Conservation (phyloP, 805 yeast species). For the Saccharomyces mikatae region DNA sequence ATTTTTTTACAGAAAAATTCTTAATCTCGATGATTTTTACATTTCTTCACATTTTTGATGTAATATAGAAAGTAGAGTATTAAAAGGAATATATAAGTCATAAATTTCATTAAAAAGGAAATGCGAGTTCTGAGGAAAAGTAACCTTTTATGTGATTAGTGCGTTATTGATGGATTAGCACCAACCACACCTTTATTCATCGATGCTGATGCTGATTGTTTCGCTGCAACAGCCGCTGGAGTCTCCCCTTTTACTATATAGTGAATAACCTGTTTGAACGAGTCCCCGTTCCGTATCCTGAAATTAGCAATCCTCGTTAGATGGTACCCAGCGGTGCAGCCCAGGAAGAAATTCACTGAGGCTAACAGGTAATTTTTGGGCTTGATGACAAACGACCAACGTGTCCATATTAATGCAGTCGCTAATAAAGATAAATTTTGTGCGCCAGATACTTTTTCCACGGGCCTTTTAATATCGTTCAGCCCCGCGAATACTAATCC, state of each 20-base stretch:
- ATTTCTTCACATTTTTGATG: not conserved
- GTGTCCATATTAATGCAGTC: conserved; percentile 94
- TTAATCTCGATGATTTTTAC: not conserved
- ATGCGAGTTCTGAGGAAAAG: not conserved
- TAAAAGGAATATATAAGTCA: not conserved
- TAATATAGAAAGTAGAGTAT: not conserved
- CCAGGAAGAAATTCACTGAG: conserved; percentile 87
- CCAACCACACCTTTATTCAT: not conserved
- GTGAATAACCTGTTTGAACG: conserved; percentile 44
- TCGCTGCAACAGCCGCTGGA: not conserved
- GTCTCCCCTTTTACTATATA: conserved; percentile 48
- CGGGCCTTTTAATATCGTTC: conserved; percentile 81
- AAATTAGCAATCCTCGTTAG: conserved; percentile 60
- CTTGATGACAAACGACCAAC: conserved; percentile 91
- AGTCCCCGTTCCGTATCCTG: conserved; percentile 59
- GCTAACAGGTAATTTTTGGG: conserved; percentile 87
- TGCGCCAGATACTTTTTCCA: conserved; percentile 82
- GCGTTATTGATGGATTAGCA: conserved; percentile 3
- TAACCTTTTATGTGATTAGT: conserved; percentile 1
- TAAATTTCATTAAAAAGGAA: not conserved
- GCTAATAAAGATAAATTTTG: conserved; percentile 59
- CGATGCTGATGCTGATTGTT: not conserved
- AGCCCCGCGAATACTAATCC: conserved; percentile 85
- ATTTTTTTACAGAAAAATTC: not conserved
- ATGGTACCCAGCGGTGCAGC: conserved; percentile 83